phyloP scores from a whole-genome alignment of 805 yeast species.

The Myxozyma monticola region DNA sequence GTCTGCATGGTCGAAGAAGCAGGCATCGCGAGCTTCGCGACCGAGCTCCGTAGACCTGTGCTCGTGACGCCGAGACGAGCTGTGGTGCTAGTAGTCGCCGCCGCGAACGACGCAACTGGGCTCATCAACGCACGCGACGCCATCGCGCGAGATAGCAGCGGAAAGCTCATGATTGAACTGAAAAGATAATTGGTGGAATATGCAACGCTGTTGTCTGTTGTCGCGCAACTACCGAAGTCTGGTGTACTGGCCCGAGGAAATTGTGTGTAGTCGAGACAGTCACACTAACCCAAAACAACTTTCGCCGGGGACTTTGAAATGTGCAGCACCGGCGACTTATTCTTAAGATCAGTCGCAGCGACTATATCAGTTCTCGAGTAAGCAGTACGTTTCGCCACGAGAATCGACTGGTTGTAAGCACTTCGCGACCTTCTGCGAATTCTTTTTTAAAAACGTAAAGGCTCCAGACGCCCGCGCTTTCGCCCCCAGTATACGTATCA shows the following conservation, averaged over 20 bases:
- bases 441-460: conserved; percentile 1
- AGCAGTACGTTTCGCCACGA: background rate
- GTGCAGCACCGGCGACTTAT: too few relatives aligned
- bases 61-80: background rate
- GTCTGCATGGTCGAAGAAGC: background rate
- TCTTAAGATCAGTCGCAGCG: too few relatives aligned
- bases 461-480: conserved; percentile 3
- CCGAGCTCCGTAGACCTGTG: background rate
- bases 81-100: background rate
- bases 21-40: background rate
- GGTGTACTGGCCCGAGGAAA: background rate
- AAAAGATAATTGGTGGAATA: background rate
- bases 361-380: background rate
- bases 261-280: background rate
- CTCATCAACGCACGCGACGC: conserved; percentile 3
- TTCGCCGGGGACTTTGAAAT: background rate
- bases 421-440: background rate
- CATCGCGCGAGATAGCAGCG: conserved; percentile 8
- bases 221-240: background rate
- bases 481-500: background rate
- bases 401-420: background rate
- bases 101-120: background rate
- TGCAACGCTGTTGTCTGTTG: background rate
- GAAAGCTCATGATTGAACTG: conserved; percentile 6
- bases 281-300: background rate